These are phyloP conservation scores for Alectoria sarmentosa DNA, from an alignment of 495 filamentous ascomycete species.

Conservation along the genomic window DNA sequence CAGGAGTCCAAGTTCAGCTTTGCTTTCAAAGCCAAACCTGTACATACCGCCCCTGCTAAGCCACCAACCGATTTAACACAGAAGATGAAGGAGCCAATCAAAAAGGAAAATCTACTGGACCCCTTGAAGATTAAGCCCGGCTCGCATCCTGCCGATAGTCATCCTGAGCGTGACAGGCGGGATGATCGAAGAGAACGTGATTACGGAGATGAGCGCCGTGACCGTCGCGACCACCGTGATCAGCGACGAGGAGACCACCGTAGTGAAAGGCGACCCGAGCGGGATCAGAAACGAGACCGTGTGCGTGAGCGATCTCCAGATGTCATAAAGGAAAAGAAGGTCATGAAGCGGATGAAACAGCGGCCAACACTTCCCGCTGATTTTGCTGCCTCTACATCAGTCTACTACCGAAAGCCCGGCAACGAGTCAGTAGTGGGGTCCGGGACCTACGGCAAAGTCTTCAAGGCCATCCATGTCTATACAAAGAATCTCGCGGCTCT, in stretches of 20 bases:
- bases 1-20: slow-evolving; percentile 78
- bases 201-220: slow-evolving; percentile 31
- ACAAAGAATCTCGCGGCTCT: slow-evolving; percentile 85
- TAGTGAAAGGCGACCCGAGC: slow-evolving; percentile 29
- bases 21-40: slow-evolving; percentile 70
- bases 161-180: slow-evolving; percentile 42
- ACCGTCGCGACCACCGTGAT: slow-evolving; percentile 31
- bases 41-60: slow-evolving; percentile 50
- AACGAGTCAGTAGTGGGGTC: slow-evolving; percentile 93
- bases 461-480: slow-evolving; percentile 86
- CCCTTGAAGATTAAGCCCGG: slow-evolving; percentile 33
- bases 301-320: slow-evolving; percentile 29
- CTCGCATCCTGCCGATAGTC: slow-evolving; percentile 32
- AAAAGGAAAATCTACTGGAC: slow-evolving; percentile 24
- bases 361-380: slow-evolving; percentile 64
- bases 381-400: slow-evolving; percentile 69
- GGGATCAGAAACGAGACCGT: slow-evolving; percentile 25
- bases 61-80: slow-evolving; percentile 62
- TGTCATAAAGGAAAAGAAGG: slow-evolving; percentile 59
- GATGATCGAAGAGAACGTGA: slow-evolving; percentile 47
- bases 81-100: slow-evolving; percentile 55
- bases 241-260: slow-evolving; percentile 37
- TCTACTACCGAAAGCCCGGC: slow-evolving; percentile 85
- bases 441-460: slow-evolving; percentile 95
- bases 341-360: slow-evolving; percentile 61